A percentile compares a stretch with the other conserved stretches of the same genome.
phyloP scores from a whole-genome alignment of 768 basidiomycete genomes.

The Steccherinum ochraceum region DNA sequence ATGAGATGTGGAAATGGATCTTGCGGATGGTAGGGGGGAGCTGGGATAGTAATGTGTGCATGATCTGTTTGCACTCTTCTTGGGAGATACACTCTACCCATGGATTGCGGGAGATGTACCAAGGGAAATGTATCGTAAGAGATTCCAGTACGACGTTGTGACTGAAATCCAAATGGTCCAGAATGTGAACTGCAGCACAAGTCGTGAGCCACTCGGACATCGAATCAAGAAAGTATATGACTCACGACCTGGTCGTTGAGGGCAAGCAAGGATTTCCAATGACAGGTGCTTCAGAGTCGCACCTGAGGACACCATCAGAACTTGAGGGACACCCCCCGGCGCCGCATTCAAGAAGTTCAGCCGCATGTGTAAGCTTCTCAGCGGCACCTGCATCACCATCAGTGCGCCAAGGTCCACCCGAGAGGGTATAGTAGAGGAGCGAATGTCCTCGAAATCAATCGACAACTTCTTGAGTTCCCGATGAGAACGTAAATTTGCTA shows the following conservation, averaged over 20 bases:
- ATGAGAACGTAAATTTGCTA: neutral
- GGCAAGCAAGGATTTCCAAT: neutral
- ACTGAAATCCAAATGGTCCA: neutral
- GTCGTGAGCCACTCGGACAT: no score
- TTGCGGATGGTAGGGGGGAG: neutral
- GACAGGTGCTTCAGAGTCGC: neutral
- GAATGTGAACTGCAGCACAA: neutral
- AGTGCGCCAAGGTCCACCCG: neutral
- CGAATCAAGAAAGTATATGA: no score
- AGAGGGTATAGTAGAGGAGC: neutral
- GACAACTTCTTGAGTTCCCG: neutral
- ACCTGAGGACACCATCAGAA: neutral
- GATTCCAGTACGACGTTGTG: neutral
- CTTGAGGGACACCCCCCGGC: neutral
- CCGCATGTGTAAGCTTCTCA: neutral
- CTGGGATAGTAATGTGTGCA: neutral
- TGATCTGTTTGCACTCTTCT: neutral
- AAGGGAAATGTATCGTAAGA: neutral
- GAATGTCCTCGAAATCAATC: conserved; percentile 3
- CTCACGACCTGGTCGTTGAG: neutral
- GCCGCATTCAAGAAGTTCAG: neutral
- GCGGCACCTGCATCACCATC: neutral
- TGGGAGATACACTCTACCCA: neutral
- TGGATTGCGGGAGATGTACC: neutral
- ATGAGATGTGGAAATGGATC: neutral